Evolutionary conservation across 116 monocot species (phyloP), one percentile per base, ranked within the genome.

Genomic region (Papilionanthe hybrid): DNA sequence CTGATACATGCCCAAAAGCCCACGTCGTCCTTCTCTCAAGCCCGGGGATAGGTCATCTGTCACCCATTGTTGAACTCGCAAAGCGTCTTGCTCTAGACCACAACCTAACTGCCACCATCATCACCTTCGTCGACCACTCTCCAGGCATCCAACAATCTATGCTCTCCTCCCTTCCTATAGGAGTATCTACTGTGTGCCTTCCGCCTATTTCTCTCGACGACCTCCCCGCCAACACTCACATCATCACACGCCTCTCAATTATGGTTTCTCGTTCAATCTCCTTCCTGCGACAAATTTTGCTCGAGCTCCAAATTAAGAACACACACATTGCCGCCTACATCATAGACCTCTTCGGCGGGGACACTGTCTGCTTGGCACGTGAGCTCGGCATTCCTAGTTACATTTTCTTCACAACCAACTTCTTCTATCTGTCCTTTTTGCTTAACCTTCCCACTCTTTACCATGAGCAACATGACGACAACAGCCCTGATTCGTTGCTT

Each of bases 41-140:
- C 78, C 88, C 91, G 1, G 88, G 91, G 3, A 79, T 79, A 30
- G 91, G 91, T 42, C 88, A 86, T 80, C 75, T 91, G 37, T 82
- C 66, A 41, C 87, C 87, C 3, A 7, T 83, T 2, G 63, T 32
- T 18, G 79, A 85, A 56, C 57, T 90, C 56, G 90, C 87, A 28
- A 81, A 78, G 50, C 85, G 83, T 15, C 83, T 90, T 42, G 47
- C 57, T 73, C 27, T 9, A 43, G 28, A 42, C 80, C 80, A 91
- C 76, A 75, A 75, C 78, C 57, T 84, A 80, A 22, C 82, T 65
- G 83, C 63, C 78, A 86, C 88, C 42, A 60, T 91, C 84, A 79
- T 91, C 86, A 80, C 82, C 80, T 75, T 78, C 77, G 78, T 82
- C 18, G 56, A 78, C 55, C 76, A 76, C 41, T 27, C 81, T 71